These are phyloP conservation scores for Alternaria gaisen DNA, from an alignment of 2,329 filamentous ascomycete species.

Conservation along the genomic window DNA sequence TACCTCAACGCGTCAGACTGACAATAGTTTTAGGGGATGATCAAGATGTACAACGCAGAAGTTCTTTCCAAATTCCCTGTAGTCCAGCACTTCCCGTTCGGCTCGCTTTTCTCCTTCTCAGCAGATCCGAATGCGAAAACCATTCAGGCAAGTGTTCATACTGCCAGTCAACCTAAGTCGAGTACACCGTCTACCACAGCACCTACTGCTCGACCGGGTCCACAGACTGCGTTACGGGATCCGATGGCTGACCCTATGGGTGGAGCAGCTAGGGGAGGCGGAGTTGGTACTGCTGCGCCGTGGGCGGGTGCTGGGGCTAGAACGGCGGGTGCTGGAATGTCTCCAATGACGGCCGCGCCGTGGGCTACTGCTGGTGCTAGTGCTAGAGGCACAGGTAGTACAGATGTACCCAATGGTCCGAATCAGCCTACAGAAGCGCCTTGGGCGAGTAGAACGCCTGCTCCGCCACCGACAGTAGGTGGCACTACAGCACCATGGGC, in stretches of 20 bases:
- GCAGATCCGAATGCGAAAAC: slow-evolving; percentile 52
- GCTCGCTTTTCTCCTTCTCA: slow-evolving; percentile 60
- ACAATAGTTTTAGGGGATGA: slow-evolving; percentile 74
- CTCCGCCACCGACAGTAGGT: slow-evolving; percentile 21
- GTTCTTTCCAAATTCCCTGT: slow-evolving; percentile 97
- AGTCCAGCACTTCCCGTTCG: slow-evolving; percentile 83
- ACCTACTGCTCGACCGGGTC: slow-evolving; percentile 27
- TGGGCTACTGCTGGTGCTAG: slow-evolving; percentile 10
- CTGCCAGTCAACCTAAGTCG: slow-evolving; percentile 45
- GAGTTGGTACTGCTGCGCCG: slow-evolving; percentile 32
- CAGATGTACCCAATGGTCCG: slow-evolving; percentile 34
- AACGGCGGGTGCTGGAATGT: slow-evolving; percentile 19
- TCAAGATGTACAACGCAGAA: slow-evolving; percentile 99
- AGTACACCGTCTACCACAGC: slow-evolving; percentile 24
- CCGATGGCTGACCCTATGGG: slow-evolving; percentile 32
- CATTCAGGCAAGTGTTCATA: slow-evolving; percentile 47
- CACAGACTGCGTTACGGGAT: slow-evolving; percentile 35
- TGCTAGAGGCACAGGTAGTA: not conserved
- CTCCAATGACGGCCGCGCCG: slow-evolving; percentile 4
- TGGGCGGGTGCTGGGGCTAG: slow-evolving; percentile 27
- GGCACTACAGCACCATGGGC: slow-evolving; percentile 43
- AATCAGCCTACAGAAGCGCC: slow-evolving; percentile 48
- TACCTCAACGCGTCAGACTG: too few species aligned
- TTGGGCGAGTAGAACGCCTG: slow-evolving; percentile 29
- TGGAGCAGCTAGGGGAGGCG: slow-evolving; percentile 10